These are phyloP conservation scores for Apophysomyces trapeziformis DNA, from an alignment of 371 early-diverging fungal species.

Conservation along the genomic window DNA sequence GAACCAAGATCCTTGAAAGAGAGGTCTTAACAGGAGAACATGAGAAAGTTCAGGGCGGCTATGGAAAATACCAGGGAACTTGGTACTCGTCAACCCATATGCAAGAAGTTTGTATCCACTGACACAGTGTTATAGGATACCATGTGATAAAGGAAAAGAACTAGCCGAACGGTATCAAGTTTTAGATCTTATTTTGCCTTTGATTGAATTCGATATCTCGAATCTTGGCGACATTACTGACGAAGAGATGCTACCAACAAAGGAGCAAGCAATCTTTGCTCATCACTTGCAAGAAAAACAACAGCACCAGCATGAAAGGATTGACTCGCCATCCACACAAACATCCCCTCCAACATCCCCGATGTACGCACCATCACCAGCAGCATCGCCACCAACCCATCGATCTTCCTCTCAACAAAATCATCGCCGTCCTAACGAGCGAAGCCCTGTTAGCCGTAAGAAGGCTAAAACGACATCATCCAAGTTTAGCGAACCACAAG, in stretches of 20 bases:
- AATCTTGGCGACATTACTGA: conserved; percentile 20
- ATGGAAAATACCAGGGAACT: conserved; percentile 97
- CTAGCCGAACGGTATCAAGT: conserved; percentile 79
- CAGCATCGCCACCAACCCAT: background rate
- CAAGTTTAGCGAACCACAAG: background rate
- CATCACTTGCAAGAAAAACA: conserved; percentile 14
- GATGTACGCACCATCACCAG: background rate
- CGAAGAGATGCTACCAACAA: conserved; percentile 26
- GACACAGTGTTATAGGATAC: conserved; percentile 64
- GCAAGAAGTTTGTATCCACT: background rate
- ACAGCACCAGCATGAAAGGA: background rate
- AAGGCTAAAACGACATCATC: background rate
- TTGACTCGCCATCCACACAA: background rate
- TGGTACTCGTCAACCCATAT: conserved; percentile 54
- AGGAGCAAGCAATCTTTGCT: conserved; percentile 30
- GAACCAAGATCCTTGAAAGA: conserved; percentile 93
- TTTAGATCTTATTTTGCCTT: conserved; percentile 56
- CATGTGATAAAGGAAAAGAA: conserved; percentile 72
- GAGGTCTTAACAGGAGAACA: conserved; percentile 84
- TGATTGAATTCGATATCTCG: conserved; percentile 72
- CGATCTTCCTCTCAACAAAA: conserved; percentile 2
- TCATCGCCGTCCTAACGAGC: background rate
- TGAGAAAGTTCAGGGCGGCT: conserved; percentile 98
- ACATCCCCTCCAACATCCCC: conserved; percentile 1
- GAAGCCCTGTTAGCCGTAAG: background rate